A percentile compares a stretch with the other conserved stretches of the same genome.
These are phyloP conservation scores for Rhizopogon vulgaris DNA, from an alignment of 768 basidiomycete genomes.

Conservation along the genomic window DNA sequence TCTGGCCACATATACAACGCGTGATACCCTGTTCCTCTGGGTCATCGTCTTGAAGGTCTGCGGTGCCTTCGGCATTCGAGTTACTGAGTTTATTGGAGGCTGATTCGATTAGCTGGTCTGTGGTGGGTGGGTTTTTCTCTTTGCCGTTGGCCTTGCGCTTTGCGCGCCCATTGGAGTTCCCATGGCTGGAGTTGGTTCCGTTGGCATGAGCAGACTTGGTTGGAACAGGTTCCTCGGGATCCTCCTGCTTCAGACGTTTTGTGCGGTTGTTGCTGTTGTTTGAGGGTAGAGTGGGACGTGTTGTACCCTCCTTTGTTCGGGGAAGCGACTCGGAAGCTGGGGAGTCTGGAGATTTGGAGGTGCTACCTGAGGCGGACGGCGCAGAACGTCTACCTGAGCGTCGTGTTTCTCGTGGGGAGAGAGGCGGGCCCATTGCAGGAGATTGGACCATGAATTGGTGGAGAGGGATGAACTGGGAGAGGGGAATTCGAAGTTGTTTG, in stretches of 20 bases:
- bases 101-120: conserved; percentile 25
- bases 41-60: conserved; percentile 34
- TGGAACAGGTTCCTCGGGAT: conserved; percentile 51
- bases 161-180: conserved; percentile 31
- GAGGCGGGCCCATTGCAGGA: conserved; percentile 69
- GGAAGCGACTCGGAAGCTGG: conserved; percentile 41
- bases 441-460: conserved; percentile 51
- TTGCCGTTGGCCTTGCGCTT: conserved; percentile 68
- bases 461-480: conserved; percentile 6
- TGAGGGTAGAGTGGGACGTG: conserved; percentile 32
- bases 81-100: conserved; percentile 20
- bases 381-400: conserved; percentile 72
- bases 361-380: conserved; percentile 59
- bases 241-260: conserved; percentile 72
- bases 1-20: conserved; percentile 81
- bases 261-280: conserved; percentile 35
- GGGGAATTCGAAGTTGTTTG: conserved; percentile 3
- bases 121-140: conserved; percentile 36
- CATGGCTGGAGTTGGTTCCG: conserved; percentile 23
- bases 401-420: conserved; percentile 71
- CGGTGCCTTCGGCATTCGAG: conserved; percentile 27
- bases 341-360: conserved; percentile 72
- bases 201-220: conserved; percentile 39
- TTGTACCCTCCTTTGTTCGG: conserved; percentile 37
- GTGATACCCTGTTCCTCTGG: conserved; percentile 57